Evolutionary conservation across 768 basidiomycete genomes (phyloP).

Genomic region (Mycena latifolia): DNA sequence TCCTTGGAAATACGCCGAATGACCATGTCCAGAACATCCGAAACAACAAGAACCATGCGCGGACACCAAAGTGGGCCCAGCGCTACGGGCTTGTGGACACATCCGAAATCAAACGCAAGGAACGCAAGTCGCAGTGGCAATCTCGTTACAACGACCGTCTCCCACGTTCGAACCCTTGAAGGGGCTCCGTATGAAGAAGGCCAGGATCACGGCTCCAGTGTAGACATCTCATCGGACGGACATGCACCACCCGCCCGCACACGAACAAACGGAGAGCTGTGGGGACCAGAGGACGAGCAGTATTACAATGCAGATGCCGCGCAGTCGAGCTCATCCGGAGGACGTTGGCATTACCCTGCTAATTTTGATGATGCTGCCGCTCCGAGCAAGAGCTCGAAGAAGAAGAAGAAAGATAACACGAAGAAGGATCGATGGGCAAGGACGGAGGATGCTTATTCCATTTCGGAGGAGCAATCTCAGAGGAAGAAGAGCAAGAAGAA

Average conservation of each 20-base stretch:
- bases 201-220: conserved; percentile 66
- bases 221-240: conserved; percentile 52
- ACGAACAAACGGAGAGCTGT: conserved; percentile 68
- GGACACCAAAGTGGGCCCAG: conserved; percentile 97
- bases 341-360: conserved; percentile 89
- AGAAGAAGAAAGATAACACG: conserved; percentile 78
- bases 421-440: conserved; percentile 92
- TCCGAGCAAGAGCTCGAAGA: conserved; percentile 53
- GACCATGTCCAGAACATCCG: conserved; percentile 79
- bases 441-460: conserved; percentile 86
- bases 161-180: conserved; percentile 74
- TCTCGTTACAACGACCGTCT: conserved; percentile 87
- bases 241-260: conserved; percentile 45
- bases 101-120: conserved; percentile 80
- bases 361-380: conserved; percentile 79
- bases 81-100: conserved; percentile 91
- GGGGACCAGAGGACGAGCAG: conserved; percentile 81
- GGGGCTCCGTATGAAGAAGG: conserved; percentile 84
- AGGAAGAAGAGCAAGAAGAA: conserved; percentile 75
- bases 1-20: too few species aligned
- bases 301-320: conserved; percentile 70
- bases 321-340: conserved; percentile 54
- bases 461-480: conserved; percentile 57
- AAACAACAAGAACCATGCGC: conserved; percentile 92
- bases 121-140: conserved; percentile 90